Evolutionary conservation across 2,329 filamentous ascomycete species (phyloP).

Genomic region (Leptosphaerulina australis): DNA sequence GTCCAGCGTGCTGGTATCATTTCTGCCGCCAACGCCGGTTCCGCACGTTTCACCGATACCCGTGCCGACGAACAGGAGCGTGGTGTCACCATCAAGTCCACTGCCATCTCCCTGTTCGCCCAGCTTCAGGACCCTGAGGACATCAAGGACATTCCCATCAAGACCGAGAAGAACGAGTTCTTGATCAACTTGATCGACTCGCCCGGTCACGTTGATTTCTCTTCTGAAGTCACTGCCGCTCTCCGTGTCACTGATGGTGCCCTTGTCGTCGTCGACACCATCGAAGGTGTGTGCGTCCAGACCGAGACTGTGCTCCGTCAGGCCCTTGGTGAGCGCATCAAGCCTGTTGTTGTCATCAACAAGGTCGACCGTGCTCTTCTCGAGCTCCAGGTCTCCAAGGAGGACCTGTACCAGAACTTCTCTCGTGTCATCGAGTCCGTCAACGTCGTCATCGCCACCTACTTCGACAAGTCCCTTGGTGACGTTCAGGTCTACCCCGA

Average conservation of each 20-base stretch:
- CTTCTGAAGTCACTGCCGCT: constrained; percentile 97
- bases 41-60: constrained; percentile 95
- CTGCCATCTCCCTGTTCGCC: constrained; percentile 97
- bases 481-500: constrained; percentile 99
- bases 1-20: constrained; percentile 99
- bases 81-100: constrained; percentile 99
- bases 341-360: constrained; percentile 99
- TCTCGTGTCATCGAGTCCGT: constrained; percentile 99
- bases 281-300: constrained; percentile 99
- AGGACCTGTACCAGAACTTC: constrained; percentile 99
- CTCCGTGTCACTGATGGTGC: constrained; percentile 99
- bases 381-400: constrained; percentile 97
- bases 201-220: constrained; percentile 99
- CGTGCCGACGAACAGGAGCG: constrained; percentile 98
- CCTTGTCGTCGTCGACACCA: constrained; percentile 98
- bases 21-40: constrained; percentile 95
- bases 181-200: constrained; percentile 99
- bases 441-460: constrained; percentile 99
- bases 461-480: constrained; percentile 95
- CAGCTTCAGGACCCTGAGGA: constrained; percentile 81
- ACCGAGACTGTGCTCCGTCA: constrained; percentile 99
- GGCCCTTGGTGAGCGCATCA: constrained; percentile 99
- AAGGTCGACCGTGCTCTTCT: constrained; percentile 99
- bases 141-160: constrained; percentile 90
- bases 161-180: constrained; percentile 93